phyloP scores from a whole-genome alignment of 2,329 filamentous ascomycete genomes.

The Grosmannia clavigera region DNA sequence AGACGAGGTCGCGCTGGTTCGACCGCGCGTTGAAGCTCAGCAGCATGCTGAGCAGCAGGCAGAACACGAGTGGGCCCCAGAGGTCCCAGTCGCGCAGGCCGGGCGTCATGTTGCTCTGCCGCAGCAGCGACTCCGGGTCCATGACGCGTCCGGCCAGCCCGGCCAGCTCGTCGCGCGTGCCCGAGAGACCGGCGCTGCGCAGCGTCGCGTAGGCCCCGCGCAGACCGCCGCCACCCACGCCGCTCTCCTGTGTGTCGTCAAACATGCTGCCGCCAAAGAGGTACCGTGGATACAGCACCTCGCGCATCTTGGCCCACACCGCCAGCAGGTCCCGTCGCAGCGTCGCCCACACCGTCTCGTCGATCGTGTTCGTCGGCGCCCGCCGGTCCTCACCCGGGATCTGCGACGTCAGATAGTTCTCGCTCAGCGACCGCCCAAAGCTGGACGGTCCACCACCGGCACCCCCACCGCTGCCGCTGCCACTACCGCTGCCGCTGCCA shows the following conservation, averaged over 20 bases:
- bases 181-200: constrained; percentile 43
- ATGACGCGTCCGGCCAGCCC: constrained; percentile 49
- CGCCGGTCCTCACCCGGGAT: constrained; percentile 89
- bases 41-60: constrained; percentile 74
- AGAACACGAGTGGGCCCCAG: constrained; percentile 94
- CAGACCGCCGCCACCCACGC: constrained; percentile 17
- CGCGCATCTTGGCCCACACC: constrained; percentile 96
- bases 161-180: constrained; percentile 49
- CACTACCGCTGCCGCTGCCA: neutral
- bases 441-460: constrained; percentile 13
- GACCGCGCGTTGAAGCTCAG: constrained; percentile 69
- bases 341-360: constrained; percentile 97
- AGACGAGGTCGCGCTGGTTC: constrained; percentile 77
- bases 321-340: constrained; percentile 80
- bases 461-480: neutral
- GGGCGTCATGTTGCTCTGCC: constrained; percentile 66
- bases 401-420: constrained; percentile 74
- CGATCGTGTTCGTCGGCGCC: constrained; percentile 84
- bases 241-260: constrained; percentile 31
- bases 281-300: constrained; percentile 93
- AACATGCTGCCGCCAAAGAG: constrained; percentile 62
- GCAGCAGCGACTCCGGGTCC: constrained; percentile 48
- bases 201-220: constrained; percentile 51
- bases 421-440: constrained; percentile 47
- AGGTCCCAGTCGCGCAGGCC: constrained; percentile 94